These are phyloP conservation scores for Phycomyces nitens DNA, from an alignment of 192 early-diverging fungal genomes.

Conservation along the genomic window DNA sequence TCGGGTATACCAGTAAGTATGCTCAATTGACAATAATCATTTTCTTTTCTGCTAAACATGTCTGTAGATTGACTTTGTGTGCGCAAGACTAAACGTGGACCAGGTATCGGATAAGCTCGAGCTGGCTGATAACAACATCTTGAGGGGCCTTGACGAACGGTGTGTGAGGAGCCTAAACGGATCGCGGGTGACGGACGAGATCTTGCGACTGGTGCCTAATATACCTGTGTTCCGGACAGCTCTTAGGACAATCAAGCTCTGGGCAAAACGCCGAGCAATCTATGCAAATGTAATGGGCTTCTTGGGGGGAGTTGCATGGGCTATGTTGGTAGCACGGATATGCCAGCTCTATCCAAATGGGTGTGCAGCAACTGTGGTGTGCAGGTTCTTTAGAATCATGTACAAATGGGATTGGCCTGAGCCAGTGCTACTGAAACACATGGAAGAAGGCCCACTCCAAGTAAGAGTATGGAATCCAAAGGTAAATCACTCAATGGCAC, in stretches of 20 bases:
- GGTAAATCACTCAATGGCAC: constrained; percentile 20
- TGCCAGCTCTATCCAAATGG: constrained; percentile 96
- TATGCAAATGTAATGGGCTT: constrained; percentile 98
- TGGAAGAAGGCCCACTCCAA: constrained; percentile 83
- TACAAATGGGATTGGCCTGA: constrained; percentile 91
- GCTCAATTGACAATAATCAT: not conserved
- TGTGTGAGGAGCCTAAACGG: constrained; percentile 91
- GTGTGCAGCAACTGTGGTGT: constrained; percentile 80
- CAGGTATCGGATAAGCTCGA: constrained; percentile 82
- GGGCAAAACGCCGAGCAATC: constrained; percentile 91
- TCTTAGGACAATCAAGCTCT: constrained; percentile 90
- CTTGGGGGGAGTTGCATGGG: constrained; percentile 98
- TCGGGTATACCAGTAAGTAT: constrained; percentile 75
- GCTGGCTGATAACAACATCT: constrained; percentile 77
- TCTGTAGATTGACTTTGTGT: constrained; percentile 86
- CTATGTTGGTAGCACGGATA: constrained; percentile 91
- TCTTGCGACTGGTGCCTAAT: constrained; percentile 92
- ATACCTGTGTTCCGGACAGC: constrained; percentile 86
- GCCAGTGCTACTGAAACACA: constrained; percentile 85
- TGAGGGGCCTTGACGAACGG: constrained; percentile 82
- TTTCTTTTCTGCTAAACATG: no score
- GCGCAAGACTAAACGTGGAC: constrained; percentile 71
- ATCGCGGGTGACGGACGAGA: constrained; percentile 96
- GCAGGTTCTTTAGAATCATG: constrained; percentile 86
- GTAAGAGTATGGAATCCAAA: constrained; percentile 95